Evolutionary conservation across 371 early-diverging fungal species (phyloP).

Genomic region (Rhizomucor pusillus): DNA sequence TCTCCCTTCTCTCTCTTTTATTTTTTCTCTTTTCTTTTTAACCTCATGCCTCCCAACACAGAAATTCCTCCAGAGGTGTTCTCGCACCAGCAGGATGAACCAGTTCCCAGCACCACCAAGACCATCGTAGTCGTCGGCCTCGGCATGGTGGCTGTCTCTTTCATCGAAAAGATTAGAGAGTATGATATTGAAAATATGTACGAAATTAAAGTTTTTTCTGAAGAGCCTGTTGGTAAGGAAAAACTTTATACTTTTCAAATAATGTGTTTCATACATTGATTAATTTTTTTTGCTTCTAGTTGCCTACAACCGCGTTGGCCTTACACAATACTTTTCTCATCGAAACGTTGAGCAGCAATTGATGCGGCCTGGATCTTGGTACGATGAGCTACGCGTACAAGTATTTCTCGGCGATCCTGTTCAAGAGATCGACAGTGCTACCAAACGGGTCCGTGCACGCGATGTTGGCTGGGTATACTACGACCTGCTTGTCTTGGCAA

Average conservation of each 20-base stretch:
- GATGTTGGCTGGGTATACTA: constrained; percentile 34
- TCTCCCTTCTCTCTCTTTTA: background rate
- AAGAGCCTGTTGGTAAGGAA: constrained; percentile 49
- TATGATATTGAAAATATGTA: constrained; percentile 45
- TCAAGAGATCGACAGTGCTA: constrained; percentile 35
- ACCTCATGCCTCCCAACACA: constrained; percentile 16
- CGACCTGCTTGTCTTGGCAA: constrained; percentile 61
- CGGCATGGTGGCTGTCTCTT: constrained; percentile 67
- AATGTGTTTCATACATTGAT: background rate
- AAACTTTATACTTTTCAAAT: background rate
- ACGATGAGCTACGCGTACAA: constrained; percentile 41
- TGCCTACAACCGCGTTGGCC: constrained; percentile 60
- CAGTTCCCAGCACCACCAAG: background rate
- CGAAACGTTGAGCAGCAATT: constrained; percentile 41
- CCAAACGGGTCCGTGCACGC: constrained; percentile 32
- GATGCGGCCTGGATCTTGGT: constrained; percentile 53
- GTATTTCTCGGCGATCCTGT: constrained; percentile 43
- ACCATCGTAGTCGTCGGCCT: constrained; percentile 58
- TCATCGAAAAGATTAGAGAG: constrained; percentile 58
- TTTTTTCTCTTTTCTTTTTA: background rate
- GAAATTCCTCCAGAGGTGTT: constrained; percentile 7
- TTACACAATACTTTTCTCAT: constrained; percentile 66
- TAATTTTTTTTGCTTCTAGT: constrained; percentile 21
- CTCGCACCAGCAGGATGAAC: background rate
- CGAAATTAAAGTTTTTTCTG: constrained; percentile 51